Conservation (phyloP, 2,329 filamentous ascomycete species). For the Fonsecaea multimorphosa region DNA sequence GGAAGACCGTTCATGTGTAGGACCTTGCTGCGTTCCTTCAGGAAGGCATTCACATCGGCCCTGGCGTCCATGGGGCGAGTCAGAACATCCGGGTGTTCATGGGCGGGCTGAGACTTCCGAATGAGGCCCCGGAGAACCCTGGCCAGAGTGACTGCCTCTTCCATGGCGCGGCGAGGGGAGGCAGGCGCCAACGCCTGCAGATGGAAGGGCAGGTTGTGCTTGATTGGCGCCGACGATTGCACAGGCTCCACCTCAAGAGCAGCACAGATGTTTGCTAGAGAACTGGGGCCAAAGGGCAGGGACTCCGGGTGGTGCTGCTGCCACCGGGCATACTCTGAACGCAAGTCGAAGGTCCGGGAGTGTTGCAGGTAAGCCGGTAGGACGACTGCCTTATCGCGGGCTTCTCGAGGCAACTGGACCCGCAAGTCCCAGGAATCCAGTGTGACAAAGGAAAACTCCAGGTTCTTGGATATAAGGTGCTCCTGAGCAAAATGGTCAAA, state of each 20-base stretch:
- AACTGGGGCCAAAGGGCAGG: conserved; percentile 92
- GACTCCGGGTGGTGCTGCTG: conserved; percentile 98
- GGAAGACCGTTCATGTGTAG: conserved; percentile 96
- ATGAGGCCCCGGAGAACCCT: conserved; percentile 91
- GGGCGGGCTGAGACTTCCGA: conserved; percentile 90
- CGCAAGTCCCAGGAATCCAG: conserved; percentile 98
- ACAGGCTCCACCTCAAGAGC: conserved; percentile 97
- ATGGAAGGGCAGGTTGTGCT: conserved; percentile 98
- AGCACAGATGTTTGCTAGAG: conserved; percentile 96
- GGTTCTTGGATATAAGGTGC: conserved; percentile 85
- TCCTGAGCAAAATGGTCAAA: conserved; percentile 94
- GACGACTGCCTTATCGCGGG: conserved; percentile 96
- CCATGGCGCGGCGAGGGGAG: conserved; percentile 93
- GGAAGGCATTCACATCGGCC: conserved; percentile 93
- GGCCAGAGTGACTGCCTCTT: conserved; percentile 92
- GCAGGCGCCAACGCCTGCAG: conserved; percentile 93
- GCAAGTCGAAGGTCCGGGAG: conserved; percentile 93
- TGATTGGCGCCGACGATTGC: conserved; percentile 96
- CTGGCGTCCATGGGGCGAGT: conserved; percentile 95
- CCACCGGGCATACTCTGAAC: conserved; percentile 98
- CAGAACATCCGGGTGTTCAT: conserved; percentile 93
- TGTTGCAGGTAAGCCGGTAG: conserved; percentile 96
- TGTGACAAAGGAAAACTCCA: conserved; percentile 98
- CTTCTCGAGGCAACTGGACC: conserved; percentile 95
- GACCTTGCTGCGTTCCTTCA: conserved; percentile 96